Evolutionary conservation across 345 rosid species (phyloP).

Genomic region (Bruguiera gymnorhiza): DNA sequence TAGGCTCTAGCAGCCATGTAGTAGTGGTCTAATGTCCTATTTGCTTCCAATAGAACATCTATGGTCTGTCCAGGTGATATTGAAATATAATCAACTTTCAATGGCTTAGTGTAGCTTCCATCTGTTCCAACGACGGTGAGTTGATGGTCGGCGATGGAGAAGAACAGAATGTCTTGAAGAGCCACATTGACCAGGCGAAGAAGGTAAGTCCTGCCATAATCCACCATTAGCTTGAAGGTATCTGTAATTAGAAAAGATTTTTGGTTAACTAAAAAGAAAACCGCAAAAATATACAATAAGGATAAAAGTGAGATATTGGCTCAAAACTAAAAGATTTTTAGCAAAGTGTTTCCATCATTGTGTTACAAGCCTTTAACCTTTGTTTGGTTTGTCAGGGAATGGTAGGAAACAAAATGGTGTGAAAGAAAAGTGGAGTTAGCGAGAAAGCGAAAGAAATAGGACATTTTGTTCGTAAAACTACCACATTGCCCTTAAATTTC

Average conservation of each 20-base stretch:
- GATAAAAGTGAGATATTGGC: too few relatives aligned
- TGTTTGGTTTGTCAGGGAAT: too few relatives aligned
- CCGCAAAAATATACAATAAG: too few relatives aligned
- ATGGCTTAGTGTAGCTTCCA: conserved; percentile 16
- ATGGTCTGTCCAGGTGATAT: conserved; percentile 61
- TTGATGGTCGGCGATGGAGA: conserved; percentile 34
- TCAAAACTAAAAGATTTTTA: too few relatives aligned
- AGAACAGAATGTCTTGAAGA: conserved; percentile 30
- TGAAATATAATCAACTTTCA: conserved; percentile 24
- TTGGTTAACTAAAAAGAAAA: too few relatives aligned
- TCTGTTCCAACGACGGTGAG: conserved; percentile 37
- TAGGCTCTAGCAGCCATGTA: conserved; percentile 56
- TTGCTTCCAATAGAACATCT: conserved; percentile 46
- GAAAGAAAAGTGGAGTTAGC: too few relatives aligned
- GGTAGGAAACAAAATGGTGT: too few relatives aligned
- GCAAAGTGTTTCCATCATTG: too few relatives aligned
- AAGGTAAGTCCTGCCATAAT: conserved; percentile 28
- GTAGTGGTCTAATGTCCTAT: conserved; percentile 34
- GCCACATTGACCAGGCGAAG: conserved; percentile 36
- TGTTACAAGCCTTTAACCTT: too few relatives aligned
- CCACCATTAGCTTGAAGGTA: not conserved
- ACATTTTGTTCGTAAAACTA: too few relatives aligned
- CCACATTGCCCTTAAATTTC: too few relatives aligned
- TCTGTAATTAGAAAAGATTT: not conserved
- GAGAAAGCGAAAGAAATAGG: too few relatives aligned